These are phyloP conservation scores for Diaporthe sp. DNA, from an alignment of 2,329 filamentous ascomycete species.

Conservation along the genomic window DNA sequence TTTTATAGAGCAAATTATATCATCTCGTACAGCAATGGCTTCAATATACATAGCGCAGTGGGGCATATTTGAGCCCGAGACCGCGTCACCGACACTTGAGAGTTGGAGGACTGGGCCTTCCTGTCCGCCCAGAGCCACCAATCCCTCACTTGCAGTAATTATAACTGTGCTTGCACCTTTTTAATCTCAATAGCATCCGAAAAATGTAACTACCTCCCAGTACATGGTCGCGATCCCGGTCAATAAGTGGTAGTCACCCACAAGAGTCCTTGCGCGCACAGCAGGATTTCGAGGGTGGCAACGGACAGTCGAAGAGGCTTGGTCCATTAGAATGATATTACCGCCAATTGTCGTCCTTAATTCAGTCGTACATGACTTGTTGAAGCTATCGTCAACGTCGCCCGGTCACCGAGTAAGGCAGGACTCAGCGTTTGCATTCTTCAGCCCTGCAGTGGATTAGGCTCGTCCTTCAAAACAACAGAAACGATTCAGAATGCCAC, in stretches of 20 bases:
- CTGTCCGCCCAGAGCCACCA: too few species aligned
- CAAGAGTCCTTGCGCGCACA: not conserved
- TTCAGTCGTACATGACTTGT: not conserved
- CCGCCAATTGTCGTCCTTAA: not conserved
- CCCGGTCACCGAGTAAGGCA: not conserved
- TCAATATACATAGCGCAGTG: not conserved
- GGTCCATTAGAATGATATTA: fast-evolving
- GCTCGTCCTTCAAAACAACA: not conserved
- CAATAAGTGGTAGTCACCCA: not conserved
- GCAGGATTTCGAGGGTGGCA: not conserved
- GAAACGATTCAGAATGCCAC: too few species aligned
- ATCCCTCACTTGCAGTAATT: too few species aligned
- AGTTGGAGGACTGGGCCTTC: not conserved
- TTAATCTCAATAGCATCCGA: not conserved
- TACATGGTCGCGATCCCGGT: not conserved
- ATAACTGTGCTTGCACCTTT: not conserved
- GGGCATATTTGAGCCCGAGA: not conserved
- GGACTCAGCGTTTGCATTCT: too few species aligned
- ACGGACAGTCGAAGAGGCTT: not conserved
- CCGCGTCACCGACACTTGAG: not conserved
- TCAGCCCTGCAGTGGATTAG: not conserved
- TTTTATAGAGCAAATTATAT: fast-evolving
- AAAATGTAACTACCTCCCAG: not conserved
- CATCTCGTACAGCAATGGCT: not conserved
- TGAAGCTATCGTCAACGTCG: constrained; percentile 1